Conservation (phyloP, 192 early-diverging fungal species). For the Coemansia sp. region DNA sequence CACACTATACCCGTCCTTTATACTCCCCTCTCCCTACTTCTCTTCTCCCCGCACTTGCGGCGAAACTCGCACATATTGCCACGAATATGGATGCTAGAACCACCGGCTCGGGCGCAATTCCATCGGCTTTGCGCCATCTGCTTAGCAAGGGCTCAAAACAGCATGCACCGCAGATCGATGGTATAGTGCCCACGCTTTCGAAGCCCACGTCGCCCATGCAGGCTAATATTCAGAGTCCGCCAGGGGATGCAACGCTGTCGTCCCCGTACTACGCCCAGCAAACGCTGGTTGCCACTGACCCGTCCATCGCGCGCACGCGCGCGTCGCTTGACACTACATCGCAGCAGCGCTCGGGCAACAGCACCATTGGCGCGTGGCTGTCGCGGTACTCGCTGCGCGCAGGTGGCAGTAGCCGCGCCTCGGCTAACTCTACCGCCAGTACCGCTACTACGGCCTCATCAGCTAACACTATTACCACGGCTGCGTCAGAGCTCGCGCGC, state of each 20-base stretch:
- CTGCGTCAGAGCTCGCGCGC: conserved; percentile 36
- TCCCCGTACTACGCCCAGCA: conserved; percentile 37
- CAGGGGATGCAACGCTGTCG: conserved; percentile 11
- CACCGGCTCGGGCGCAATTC: conserved; percentile 34
- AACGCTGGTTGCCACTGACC: conserved; percentile 41
- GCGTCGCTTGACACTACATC: conserved; percentile 35
- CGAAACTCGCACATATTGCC: background rate
- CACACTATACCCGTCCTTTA: background rate
- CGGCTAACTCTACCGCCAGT: conserved; percentile 38
- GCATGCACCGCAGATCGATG: conserved; percentile 54
- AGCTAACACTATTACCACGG: conserved; percentile 24
- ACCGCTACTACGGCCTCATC: conserved; percentile 28
- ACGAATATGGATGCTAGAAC: conserved; percentile 36
- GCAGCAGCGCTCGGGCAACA: conserved; percentile 15
- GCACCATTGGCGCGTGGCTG: conserved; percentile 47
- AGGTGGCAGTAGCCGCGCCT: conserved; percentile 29
- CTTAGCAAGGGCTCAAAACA: conserved; percentile 38
- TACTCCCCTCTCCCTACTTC: background rate
- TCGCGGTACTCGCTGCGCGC: conserved; percentile 45
- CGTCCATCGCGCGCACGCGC: conserved; percentile 24
- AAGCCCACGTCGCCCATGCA: conserved; percentile 42
- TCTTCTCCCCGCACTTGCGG: background rate
- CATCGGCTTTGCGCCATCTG: conserved; percentile 47
- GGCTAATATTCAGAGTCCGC: conserved; percentile 25
- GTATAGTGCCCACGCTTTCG: conserved; percentile 50